These are phyloP conservation scores for Penicillium paradoxum DNA, from an alignment of 495 filamentous ascomycete genomes.

Conservation along the genomic window DNA sequence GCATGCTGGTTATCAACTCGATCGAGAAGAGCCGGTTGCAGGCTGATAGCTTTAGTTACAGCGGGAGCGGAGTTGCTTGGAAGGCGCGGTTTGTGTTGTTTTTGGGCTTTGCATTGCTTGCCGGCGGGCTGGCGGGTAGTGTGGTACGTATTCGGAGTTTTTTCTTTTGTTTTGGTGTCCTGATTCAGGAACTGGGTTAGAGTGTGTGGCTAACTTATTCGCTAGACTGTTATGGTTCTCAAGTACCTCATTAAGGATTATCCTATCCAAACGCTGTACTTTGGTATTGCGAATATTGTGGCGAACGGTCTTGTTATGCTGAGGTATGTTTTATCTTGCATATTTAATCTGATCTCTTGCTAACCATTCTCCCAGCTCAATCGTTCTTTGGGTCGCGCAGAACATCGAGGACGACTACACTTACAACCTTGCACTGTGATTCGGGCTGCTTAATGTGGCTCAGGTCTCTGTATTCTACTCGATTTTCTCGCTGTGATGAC, in stretches of 20 bases:
- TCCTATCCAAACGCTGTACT: conserved; percentile 77
- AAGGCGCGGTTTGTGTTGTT: conserved; percentile 95
- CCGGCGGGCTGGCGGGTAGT: conserved; percentile 88
- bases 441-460: not conserved
- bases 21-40: conserved; percentile 89
- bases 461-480: conserved; percentile 21
- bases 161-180: not conserved
- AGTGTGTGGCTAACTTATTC: conserved; percentile 3
- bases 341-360: not conserved
- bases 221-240: conserved; percentile 73
- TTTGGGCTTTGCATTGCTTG: conserved; percentile 88
- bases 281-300: conserved; percentile 90
- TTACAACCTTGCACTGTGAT: conserved; percentile 82
- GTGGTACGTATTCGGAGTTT: conserved; percentile 46
- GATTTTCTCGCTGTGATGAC: conserved; percentile 15
- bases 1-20: conserved; percentile 98
- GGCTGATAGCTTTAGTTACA: conserved; percentile 83
- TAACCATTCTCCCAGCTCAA: conserved; percentile 51
- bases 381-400: conserved; percentile 93
- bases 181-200: not conserved
- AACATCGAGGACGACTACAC: conserved; percentile 99
- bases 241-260: conserved; percentile 82
- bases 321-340: conserved; percentile 51
- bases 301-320: conserved; percentile 84
- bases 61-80: conserved; percentile 84